phyloP scores from a whole-genome alignment of 371 early-diverging fungal genomes.

The Rhizopus sp. region DNA sequence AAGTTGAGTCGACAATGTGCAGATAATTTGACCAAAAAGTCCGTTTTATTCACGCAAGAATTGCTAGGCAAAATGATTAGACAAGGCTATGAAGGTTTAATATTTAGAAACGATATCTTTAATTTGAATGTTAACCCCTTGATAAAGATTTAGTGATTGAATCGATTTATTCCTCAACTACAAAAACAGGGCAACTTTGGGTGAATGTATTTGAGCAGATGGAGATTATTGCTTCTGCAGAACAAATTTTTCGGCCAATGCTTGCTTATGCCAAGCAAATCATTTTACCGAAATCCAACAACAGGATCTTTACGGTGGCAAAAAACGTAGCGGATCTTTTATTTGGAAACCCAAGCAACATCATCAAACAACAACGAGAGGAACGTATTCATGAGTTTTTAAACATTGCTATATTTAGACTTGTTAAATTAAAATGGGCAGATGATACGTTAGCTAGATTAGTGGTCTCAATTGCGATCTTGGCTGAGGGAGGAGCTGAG shows the following conservation, averaged over 20 bases:
- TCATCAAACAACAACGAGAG: no score
- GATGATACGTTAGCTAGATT: slow-evolving; percentile 14
- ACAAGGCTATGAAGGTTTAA: slow-evolving; percentile 34
- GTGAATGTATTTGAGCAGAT: slow-evolving; percentile 1
- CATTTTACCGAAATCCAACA: no score
- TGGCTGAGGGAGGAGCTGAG: slow-evolving; percentile 14
- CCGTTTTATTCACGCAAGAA: slow-evolving; percentile 19
- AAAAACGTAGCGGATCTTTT: slow-evolving; percentile 8
- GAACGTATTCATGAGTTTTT: slow-evolving; percentile 13
- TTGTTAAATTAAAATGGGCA: slow-evolving; percentile 17
- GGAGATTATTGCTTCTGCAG: slow-evolving; percentile 10
- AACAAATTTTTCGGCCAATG: slow-evolving; percentile 8
- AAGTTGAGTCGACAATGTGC: slow-evolving; percentile 14
- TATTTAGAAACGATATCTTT: neutral
- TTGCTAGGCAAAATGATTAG: slow-evolving; percentile 31
- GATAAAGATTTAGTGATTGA: slow-evolving; percentile 26
- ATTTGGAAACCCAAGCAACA: slow-evolving; percentile 2
- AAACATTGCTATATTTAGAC: slow-evolving; percentile 8
- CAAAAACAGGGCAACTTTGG: neutral
- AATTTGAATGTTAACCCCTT: neutral
- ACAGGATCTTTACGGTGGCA: no score
- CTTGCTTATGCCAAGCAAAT: slow-evolving; percentile 2
- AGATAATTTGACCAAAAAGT: slow-evolving; percentile 5
- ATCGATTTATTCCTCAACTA: slow-evolving; percentile 24
- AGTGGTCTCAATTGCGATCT: slow-evolving; percentile 26